Conservation (phyloP, 2,329 filamentous ascomycete genomes). For the Calonectria henricotiae region DNA sequence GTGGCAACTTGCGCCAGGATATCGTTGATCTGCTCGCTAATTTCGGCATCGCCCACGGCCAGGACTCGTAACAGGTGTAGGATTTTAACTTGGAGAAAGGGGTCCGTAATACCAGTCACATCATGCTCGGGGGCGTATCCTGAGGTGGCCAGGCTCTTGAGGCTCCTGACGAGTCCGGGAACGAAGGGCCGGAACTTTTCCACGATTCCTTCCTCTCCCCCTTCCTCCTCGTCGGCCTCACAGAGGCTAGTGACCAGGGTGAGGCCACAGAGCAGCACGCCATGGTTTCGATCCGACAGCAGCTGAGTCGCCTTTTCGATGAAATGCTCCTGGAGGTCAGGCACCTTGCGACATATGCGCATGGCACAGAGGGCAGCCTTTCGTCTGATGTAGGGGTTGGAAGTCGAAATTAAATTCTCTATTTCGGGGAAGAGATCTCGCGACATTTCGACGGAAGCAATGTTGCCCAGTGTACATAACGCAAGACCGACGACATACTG, state of each 20-base stretch:
- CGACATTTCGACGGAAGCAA: constrained; percentile 98
- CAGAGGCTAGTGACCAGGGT: constrained; percentile 94
- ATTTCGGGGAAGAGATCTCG: constrained; percentile 97
- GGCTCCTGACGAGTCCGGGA: constrained; percentile 87
- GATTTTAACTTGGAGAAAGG: constrained; percentile 98
- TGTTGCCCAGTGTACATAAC: constrained; percentile 96
- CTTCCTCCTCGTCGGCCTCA: constrained; percentile 94
- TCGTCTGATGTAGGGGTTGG: constrained; percentile 97
- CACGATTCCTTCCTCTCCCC: constrained; percentile 89
- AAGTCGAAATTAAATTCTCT: constrained; percentile 90
- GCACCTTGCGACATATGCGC: constrained; percentile 98
- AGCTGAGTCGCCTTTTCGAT: constrained; percentile 92
- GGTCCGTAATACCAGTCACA: constrained; percentile 97
- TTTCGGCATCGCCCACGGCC: constrained; percentile 86
- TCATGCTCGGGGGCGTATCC: constrained; percentile 98
- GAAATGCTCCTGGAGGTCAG: constrained; percentile 97
- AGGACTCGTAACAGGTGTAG: constrained; percentile 88
- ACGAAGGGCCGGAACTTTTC: constrained; percentile 92
- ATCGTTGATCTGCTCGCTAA: constrained; percentile 98
- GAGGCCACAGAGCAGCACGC: constrained; percentile 92
- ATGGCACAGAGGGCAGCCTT: constrained; percentile 99
- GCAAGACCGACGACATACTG: constrained; percentile 98
- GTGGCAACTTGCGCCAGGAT: constrained; percentile 98
- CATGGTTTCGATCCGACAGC: constrained; percentile 94
- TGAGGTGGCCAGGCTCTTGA: constrained; percentile 94